Evolutionary conservation across 805 yeast genomes (phyloP), one percentile per base, ranked within the genome.

Genomic region (Candida rishiriensis): DNA sequence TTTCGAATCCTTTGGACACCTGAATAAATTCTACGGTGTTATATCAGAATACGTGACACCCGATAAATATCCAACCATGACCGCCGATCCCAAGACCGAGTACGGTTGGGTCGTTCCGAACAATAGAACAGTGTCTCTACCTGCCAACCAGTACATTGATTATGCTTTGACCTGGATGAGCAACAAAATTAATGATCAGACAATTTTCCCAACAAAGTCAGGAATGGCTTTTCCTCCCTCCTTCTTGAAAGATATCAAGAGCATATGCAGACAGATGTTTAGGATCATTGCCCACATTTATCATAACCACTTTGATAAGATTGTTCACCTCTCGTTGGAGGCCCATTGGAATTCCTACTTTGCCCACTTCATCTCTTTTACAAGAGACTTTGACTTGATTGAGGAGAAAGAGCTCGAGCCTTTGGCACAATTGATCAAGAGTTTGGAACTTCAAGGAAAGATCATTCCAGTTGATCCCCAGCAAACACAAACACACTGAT

Each of bases 311-410:
- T 93, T 89, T 65, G 99, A 91, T 53, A 88, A 85, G 60, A 77
- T 91, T 18, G 81, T 91, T n/a, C 97, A 93, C 63, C 67, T 93
- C 47, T 83, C 95, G 2, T 65, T 93, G 47, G 99, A 93, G 62
- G 97, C 98, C 1, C 98, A 93, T 63, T 93, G 96, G 96, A 93
- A 93, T 64, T 90, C 98, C 3, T 87, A 90, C 55, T 93, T 95
- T 66, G 93, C 96, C 13, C 99, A 93, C 62, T 93, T 86, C 58
- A 77, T 91, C 36, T 84, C 96, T 42, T 88, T 93, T 59, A 78
- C 85, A 12, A 83, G 84, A 52, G 96, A 89, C 52, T 93, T 88
- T 63, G 83, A 79, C 42, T 74, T 93, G 51, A 72, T 93, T 31
- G 98, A 89, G 47, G 70, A 80, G 41, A 71, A 73, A 43, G 99